Conservation (phyloP, 2,329 filamentous ascomycete species). For the Fusarium citri region DNA sequence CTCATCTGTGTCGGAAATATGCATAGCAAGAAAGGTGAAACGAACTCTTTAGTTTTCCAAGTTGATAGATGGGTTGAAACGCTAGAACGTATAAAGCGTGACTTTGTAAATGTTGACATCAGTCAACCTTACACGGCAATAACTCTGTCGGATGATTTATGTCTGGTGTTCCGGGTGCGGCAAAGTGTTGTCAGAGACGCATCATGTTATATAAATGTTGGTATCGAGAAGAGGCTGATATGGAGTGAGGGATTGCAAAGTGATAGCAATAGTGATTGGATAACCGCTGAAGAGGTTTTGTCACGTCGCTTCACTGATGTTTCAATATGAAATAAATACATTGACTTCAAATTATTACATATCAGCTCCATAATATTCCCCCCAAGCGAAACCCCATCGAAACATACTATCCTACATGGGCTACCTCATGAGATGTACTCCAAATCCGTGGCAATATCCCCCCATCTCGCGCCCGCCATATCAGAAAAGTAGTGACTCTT, state of each 20-base stretch:
- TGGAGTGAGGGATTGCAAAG: neutral
- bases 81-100: neutral
- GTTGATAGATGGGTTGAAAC: too few species aligned
- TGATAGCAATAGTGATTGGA: neutral
- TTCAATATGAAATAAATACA: neutral
- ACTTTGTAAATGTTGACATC: neutral
- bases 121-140: neutral
- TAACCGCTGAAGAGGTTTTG: neutral
- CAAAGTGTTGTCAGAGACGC: neutral
- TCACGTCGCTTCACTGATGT: conserved; percentile 4
- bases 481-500: conserved; percentile 48
- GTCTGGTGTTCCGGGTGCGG: neutral
- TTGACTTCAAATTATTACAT: neutral
- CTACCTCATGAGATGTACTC: conserved; percentile 15
- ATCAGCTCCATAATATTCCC: neutral
- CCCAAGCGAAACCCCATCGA: neutral
- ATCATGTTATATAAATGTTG: conserved; percentile 1
- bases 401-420: accelerated
- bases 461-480: conserved; percentile 47
- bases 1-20: neutral
- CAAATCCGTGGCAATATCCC: conserved; percentile 44
- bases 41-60: accelerated
- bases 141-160: neutral
- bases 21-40: too few species aligned
- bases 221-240: neutral